Conservation (phyloP, 306 rosid genomes). For the Vigna angularis region DNA sequence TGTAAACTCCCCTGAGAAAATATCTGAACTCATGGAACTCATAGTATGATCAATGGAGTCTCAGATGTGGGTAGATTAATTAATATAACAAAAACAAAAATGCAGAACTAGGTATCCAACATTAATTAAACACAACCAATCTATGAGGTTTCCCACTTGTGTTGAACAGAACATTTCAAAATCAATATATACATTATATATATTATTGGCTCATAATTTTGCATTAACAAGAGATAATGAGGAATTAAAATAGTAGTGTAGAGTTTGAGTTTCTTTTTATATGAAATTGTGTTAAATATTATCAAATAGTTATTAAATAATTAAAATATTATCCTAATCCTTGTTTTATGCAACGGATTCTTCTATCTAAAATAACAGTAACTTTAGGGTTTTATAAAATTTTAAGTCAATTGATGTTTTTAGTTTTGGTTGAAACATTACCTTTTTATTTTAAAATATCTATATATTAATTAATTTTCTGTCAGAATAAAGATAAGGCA, state of each 20-base stretch:
- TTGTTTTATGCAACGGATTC: no score
- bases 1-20: background rate
- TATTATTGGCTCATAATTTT: background rate
- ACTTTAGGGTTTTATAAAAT: no score
- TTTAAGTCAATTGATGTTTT: no score
- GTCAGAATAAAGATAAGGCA: no score
- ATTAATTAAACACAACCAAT: background rate
- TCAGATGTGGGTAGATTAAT: background rate
- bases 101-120: background rate
- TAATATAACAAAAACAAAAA: constrained; percentile 8
- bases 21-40: background rate
- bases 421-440: no score
- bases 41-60: background rate
- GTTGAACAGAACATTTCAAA: background rate
- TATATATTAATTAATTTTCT: no score
- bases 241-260: background rate
- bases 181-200: background rate
- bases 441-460: no score
- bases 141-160: constrained; percentile 10
- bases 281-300: no score
- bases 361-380: no score
- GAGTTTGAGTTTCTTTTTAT: no score
- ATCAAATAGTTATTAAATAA: no score
- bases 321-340: no score
- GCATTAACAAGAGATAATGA: background rate